Evolutionary conservation across 495 filamentous ascomycete species (phyloP), one percentile per base, ranked within the genome.

Genomic region (Aspergillus campestris): DNA sequence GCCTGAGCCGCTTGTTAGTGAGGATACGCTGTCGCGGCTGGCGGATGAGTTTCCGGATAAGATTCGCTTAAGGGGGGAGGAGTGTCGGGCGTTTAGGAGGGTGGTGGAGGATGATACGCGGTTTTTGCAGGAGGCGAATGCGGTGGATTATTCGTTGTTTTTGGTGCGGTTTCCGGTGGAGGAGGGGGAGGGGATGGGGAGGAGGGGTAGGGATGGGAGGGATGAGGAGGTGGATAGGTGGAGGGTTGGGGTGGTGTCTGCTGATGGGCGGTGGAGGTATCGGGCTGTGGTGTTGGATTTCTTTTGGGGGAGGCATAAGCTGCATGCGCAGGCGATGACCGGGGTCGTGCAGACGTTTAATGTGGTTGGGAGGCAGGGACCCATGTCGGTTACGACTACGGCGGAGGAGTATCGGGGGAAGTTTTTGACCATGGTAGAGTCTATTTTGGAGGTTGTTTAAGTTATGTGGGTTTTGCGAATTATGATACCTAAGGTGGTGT

Each of bases 101-200:
- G 61, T 62, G 5, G 44, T 84, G 27, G 65, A 77, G 34, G 62
- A 60, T 1, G 83, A 87, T 53, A 86, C 82, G 0, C 55, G 68
- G 47, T 69, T 85, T 6, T 65, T 86, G 7, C 65, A 73, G 8
- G 66, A 72, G 2, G 66, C 73, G 9, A 82, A 85, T 51, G 77
- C 76, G 0, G 77, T 86, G 0, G 83, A 87, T 44, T 87, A 87
- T 58, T 84, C 81, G 0, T 62, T 87, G 1, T 84, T 86, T 44
- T 54, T 86, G 1, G 71, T 86, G 0, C 71, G 82, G 0, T 79
- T 70, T 45, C 75, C 74, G 0, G 61, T 67, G 10, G 50, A 12
- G 6, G 53, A 45, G 28, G 53, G 45, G 28, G 50, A 29, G 18
- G 45, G 44, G 36, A 34, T 57, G 0, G 61, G 49, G 45, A 65